These are phyloP conservation scores for Tephrocybe sp. DNA, from an alignment of 768 basidiomycete species.

Conservation along the genomic window DNA sequence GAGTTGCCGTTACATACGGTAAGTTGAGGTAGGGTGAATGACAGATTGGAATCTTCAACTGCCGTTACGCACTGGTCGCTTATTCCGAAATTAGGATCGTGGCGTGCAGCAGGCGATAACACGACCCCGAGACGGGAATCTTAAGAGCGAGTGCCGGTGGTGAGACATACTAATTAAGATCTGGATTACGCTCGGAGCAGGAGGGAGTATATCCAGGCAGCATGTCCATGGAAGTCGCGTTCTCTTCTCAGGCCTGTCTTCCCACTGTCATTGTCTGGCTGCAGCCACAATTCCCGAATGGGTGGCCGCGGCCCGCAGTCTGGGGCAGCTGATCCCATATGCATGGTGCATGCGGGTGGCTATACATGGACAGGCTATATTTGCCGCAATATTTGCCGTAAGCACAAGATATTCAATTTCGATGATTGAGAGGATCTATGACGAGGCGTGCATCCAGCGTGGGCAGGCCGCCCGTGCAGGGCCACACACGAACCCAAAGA, in stretches of 20 bases:
- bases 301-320: not conserved
- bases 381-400: too few relatives aligned
- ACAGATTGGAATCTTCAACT: not conserved
- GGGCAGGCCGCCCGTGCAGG: too few relatives aligned
- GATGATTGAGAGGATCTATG: not conserved
- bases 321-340: constrained; percentile 3
- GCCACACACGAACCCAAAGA: too few relatives aligned
- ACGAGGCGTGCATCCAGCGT: constrained; percentile 10
- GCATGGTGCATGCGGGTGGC: not conserved
- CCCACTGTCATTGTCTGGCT: constrained; percentile 2
- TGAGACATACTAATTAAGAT: too few relatives aligned
- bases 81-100: too few relatives aligned
- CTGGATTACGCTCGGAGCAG: too few relatives aligned
- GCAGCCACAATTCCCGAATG: not conserved
- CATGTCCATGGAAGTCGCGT: too few relatives aligned
- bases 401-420: too few relatives aligned
- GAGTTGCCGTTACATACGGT: too few relatives aligned
- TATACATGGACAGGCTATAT: not conserved
- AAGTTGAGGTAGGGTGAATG: not conserved
- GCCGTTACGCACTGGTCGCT: not conserved
- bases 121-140: not conserved
- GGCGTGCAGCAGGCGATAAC: not conserved
- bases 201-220: not conserved
- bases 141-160: not conserved
- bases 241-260: constrained; percentile 9